Evolutionary conservation across 345 rosid species (phyloP).

Genomic region (Nephelium lappaceum): DNA sequence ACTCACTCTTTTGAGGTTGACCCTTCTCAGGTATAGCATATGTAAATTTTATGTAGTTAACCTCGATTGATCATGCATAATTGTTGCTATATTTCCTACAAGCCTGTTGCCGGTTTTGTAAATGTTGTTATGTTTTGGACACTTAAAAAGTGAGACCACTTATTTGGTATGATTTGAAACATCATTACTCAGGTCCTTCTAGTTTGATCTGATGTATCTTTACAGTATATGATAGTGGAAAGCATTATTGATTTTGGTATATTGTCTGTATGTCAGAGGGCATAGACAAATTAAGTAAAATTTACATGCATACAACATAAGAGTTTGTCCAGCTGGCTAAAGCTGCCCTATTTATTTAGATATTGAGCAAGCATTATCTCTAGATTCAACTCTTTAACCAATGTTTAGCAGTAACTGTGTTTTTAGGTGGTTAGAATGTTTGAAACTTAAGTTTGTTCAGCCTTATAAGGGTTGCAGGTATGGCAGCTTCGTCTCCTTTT

Average conservation of each 20-base stretch:
- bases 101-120: not conserved
- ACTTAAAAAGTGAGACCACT: not conserved
- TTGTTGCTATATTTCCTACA: not conserved
- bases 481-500: too few species aligned
- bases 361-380: too few species aligned
- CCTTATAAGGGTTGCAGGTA: too few species aligned
- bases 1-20: conserved; percentile 90
- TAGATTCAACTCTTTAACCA: too few species aligned
- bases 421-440: too few species aligned
- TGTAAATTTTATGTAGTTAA: not conserved
- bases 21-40: conserved; percentile 70
- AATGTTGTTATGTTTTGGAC: not conserved
- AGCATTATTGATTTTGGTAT: not conserved
- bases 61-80: not conserved
- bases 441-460: too few species aligned
- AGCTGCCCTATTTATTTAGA: too few species aligned
- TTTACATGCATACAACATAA: too few species aligned
- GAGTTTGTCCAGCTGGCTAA: too few species aligned
- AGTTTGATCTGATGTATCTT: not conserved
- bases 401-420: too few species aligned
- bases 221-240: not conserved
- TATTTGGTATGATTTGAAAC: not conserved
- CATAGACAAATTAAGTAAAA: too few species aligned
- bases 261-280: too few species aligned
- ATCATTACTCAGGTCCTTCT: not conserved